Evolutionary conservation across 1,284 basidiomycete species (phyloP).

Genomic region (Microbotryum scabiosae): DNA sequence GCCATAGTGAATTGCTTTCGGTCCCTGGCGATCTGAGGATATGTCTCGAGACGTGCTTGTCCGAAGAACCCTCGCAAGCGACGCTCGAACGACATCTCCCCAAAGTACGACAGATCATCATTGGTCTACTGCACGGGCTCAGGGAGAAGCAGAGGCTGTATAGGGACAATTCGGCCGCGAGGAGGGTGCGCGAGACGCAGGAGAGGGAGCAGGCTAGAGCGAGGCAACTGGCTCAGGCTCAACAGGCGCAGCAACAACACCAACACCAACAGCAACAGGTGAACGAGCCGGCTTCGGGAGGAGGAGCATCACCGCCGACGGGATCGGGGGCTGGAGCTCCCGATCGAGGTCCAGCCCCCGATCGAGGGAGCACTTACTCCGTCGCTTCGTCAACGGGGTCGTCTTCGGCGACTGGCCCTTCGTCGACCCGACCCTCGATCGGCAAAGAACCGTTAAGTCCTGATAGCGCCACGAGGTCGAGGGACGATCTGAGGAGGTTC

Average conservation of each 20-base stretch:
- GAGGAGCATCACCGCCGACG: neutral
- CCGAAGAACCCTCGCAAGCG: constrained; percentile 72
- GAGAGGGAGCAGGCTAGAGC: constrained; percentile 7
- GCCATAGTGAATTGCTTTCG: constrained; percentile 65
- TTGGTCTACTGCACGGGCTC: constrained; percentile 79
- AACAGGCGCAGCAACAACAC: neutral
- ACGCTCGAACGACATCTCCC: constrained; percentile 87
- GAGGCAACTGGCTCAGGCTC: neutral
- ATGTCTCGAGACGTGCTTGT: constrained; percentile 82
- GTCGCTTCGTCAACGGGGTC: neutral
- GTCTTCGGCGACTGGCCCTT: neutral
- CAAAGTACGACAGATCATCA: constrained; percentile 85
- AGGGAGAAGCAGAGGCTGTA: constrained; percentile 83
- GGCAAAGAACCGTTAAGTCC: constrained; percentile 16
- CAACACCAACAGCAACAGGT: neutral
- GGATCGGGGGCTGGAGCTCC: neutral
- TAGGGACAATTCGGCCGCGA: constrained; percentile 22
- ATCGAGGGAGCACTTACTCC: neutral
- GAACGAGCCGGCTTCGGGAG: neutral
- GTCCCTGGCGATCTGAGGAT: constrained; percentile 82
- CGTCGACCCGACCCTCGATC: neutral
- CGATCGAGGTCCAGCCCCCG: neutral
- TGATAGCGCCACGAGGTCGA: constrained; percentile 9
- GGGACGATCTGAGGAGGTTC: constrained; percentile 25
- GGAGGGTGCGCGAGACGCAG: constrained; percentile 6